Evolutionary conservation across 2,329 filamentous ascomycete genomes (phyloP), one percentile per base, ranked within the genome.

Genomic region (Zymoseptoria brevis): DNA sequence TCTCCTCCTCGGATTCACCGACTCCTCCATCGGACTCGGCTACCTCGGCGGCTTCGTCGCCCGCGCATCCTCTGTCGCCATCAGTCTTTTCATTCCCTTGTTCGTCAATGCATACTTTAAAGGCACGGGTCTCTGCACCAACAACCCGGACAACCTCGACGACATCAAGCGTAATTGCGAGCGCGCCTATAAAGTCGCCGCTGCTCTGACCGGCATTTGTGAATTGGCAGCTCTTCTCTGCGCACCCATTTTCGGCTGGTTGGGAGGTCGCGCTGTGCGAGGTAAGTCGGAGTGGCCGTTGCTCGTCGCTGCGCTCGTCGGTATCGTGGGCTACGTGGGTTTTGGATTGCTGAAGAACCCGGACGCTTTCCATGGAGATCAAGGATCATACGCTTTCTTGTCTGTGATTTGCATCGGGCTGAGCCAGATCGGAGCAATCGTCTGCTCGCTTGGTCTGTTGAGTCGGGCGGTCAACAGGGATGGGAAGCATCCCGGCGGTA

Each of bases 21-120:
- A 95, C 70, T 80, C 85, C 8, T 83, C 88, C 66, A 96, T 99
- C 62, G 87, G 85, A 19, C 81, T 97, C 0, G 93, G 89, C 26
- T 99, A 97, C 69, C 77, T 97, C 0, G 94, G 93, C 62, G 94
- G 94, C 1, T 96, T 97, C 68, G 93, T 99, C 2, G 93, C 92
- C 8, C 86, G 94, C 58, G 92, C 94, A 7, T 96, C 92, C 0
- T 96, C 91, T 0, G 94, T 99, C 4, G 93, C 89, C 56, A 96
- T 99, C 64, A 95, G 90, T 0, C 83, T 97, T 5, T 99, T 97
- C 75, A 88, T 99, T 57, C 94, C 94, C 0, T 82, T 99, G 1
- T 95, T 89, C 71, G 85, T 96, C 67, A 97, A 97, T 72, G 87
- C 90, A 22, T 96, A 90, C 74, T 97, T 93, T 74, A 88, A 93